Evolutionary conservation across 73 alveolate genomes (phyloP), one percentile per base, ranked within the genome.

Genomic region (Paramecium primaurelia): DNA sequence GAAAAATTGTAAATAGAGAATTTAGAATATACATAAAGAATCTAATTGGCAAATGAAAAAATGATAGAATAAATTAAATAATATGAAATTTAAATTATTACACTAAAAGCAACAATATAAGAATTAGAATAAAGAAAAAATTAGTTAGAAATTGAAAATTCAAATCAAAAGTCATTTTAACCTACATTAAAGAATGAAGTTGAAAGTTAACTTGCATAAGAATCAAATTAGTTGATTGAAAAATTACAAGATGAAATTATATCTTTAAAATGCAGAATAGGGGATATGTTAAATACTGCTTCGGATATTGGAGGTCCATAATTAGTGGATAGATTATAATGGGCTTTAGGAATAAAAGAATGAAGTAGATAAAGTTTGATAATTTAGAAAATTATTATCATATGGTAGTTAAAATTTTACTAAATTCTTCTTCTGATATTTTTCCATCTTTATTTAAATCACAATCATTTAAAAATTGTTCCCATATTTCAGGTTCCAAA

Each of bases 401-500:
- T 64, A 26, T 32, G 28, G 84, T 64, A 64, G 54, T 64, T 64
- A 64, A 64, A 64, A 64, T 64, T 64, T 64, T 64, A 64, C 84
- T 64, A 71, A 89, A 89, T 47, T 89, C 94, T 4, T 40, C 51
- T 71, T 89, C 92, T 36, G 94, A 89, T 45, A 89, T 89, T 47
- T 71, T 68, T 8, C 94, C 94, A 89, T 89, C 94, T 49, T 89
- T 89, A 51, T 89, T 89, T 9, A 49, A n/a, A 47, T 89, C 94
- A 18, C 94, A 89, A 47, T 89, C 94, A 14, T 45, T 47, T 58
- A 89, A 71, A 47, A 45, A 71, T 44, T 89, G 22, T 45, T 89
- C 71, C 94, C 94, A 89, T 59, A 89, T 59, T 5, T 89, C 94
- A 34, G 71, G 88, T 18, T 64, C 92, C 26, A 89, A 59, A n/a